Percentiles rank a stretch among this genome's conserved stretches.
phyloP scores from a whole-genome alignment of 2,329 filamentous ascomycete genomes.

The Aspergillus neotritici region DNA sequence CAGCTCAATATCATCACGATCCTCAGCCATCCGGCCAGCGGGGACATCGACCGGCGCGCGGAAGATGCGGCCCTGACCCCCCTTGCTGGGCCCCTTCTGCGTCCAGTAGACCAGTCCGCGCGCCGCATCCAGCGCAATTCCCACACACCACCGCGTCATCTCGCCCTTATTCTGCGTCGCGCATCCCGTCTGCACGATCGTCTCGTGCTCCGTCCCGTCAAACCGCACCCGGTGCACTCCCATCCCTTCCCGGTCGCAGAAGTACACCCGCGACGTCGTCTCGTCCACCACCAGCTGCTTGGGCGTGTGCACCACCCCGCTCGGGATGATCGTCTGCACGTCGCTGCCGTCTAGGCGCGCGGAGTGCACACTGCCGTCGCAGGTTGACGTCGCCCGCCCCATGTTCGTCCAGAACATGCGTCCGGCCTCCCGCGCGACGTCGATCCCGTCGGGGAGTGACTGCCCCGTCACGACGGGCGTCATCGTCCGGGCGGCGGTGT shows the following conservation, averaged over 20 bases:
- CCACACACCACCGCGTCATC: slow-evolving; percentile 49
- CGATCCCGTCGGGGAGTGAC: slow-evolving; percentile 44
- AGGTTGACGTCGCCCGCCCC: slow-evolving; percentile 33
- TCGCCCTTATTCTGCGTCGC: slow-evolving; percentile 23
- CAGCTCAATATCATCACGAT: slow-evolving; percentile 40
- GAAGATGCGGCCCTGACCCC: slow-evolving; percentile 50
- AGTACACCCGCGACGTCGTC: slow-evolving; percentile 30
- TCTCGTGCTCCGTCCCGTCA: slow-evolving; percentile 31
- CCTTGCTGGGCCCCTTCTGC: slow-evolving; percentile 54
- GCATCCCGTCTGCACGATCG: slow-evolving; percentile 37
- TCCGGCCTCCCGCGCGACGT: slow-evolving; percentile 26
- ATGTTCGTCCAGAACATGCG: slow-evolving; percentile 50
- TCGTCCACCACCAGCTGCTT: slow-evolving; percentile 38
- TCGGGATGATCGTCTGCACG: slow-evolving; percentile 38
- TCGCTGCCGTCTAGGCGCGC: slow-evolving; percentile 48
- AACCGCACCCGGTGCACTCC: slow-evolving; percentile 32
- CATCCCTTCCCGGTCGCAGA: slow-evolving; percentile 42
- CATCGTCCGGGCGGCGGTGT: slow-evolving; percentile 13
- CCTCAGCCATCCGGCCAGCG: slow-evolving; percentile 25
- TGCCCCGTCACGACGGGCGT: slow-evolving; percentile 13
- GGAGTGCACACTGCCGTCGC: slow-evolving; percentile 42
- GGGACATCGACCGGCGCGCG: slow-evolving; percentile 43
- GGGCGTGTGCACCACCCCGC: slow-evolving; percentile 46
- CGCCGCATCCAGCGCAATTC: slow-evolving; percentile 45
- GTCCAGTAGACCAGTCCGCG: slow-evolving; percentile 54